Conservation (phyloP, 2,329 filamentous ascomycete species). For the Sporothrix sp. region DNA sequence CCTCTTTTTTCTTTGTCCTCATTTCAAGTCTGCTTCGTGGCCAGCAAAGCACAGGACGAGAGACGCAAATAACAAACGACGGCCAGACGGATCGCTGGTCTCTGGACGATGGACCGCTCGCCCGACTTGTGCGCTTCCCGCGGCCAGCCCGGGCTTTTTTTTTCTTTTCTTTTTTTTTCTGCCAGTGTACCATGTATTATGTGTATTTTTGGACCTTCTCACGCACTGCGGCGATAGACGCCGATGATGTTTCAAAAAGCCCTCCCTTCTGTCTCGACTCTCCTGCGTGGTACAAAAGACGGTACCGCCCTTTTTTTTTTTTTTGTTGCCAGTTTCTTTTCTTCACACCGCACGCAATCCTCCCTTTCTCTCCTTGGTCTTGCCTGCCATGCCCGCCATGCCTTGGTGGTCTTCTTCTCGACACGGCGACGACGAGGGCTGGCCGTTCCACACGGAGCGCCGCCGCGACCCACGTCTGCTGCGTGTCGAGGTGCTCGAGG, state of each 20-base stretch:
- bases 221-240: too few species aligned
- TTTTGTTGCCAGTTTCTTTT: background rate
- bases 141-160: background rate
- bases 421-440: background rate
- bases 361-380: background rate
- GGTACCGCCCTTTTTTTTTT: background rate
- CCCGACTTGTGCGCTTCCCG: slow-evolving; percentile 5
- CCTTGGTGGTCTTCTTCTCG: slow-evolving; percentile 6
- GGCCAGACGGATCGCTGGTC: background rate
- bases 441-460: slow-evolving; percentile 7
- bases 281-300: too few species aligned
- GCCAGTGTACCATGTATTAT: too few species aligned
- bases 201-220: too few species aligned
- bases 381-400: background rate
- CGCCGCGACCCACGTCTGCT: background rate
- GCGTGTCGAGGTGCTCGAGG: background rate
- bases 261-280: too few species aligned
- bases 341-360: background rate
- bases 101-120: background rate
- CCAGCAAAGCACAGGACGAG: background rate
- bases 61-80: background rate
- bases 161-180: background rate
- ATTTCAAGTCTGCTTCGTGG: background rate
- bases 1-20: background rate
- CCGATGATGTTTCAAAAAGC: too few species aligned